Evolutionary conservation across 257 asterid genomes (phyloP), one percentile per base, ranked within the genome.

Genomic region (Rehmannia glutinosa): DNA sequence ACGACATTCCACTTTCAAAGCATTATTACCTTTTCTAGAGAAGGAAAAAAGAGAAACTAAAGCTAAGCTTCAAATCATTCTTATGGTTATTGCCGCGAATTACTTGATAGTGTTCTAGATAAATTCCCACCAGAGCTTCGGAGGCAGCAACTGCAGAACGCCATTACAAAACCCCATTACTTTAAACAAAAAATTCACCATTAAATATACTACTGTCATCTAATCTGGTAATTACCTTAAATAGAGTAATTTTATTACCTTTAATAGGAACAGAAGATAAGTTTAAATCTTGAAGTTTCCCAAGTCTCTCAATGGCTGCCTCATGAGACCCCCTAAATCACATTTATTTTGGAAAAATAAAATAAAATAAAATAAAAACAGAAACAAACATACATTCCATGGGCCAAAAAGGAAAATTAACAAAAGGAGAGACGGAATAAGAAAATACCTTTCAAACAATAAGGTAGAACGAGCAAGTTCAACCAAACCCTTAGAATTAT

Each of bases 41-140:
- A 19, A 20, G 4, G 15, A 39, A 38, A 33, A n/a, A 11, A 24
- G 0, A 42, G 9, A 32, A 53, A 6, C 55, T 19, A 43, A 60
- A 73, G 62, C 47, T 23, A 38, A 73, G 62, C 47, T 23, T 30
- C 49, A 58, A 35, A 54, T 4, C 38, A 62, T 10, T 30, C 66
- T 59, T 36, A 4, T 36, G 46, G 54, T 17, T 46, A 43, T 56
- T 24, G 33, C 45, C 47, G 9, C 7, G 35, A 39, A 80, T 81
- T 82, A 81, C 99, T 72, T 71, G 77, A 66, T 81, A 81, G 36
- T 61, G 68, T 82, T 90, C 94, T 16, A 93, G 76, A 75, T 83
- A 69, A 62, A 90, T 71, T 58, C 99, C 99, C 27, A 75, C 89
- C n/a, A 90, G 68, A 61, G 99, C 96, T 85, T 93, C 99, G 1